Percentiles rank a stretch among this genome's conserved stretches.
Evolutionary conservation across 441 rosid genomes (phyloP).

Genomic region (Adansonia madagascariensis): DNA sequence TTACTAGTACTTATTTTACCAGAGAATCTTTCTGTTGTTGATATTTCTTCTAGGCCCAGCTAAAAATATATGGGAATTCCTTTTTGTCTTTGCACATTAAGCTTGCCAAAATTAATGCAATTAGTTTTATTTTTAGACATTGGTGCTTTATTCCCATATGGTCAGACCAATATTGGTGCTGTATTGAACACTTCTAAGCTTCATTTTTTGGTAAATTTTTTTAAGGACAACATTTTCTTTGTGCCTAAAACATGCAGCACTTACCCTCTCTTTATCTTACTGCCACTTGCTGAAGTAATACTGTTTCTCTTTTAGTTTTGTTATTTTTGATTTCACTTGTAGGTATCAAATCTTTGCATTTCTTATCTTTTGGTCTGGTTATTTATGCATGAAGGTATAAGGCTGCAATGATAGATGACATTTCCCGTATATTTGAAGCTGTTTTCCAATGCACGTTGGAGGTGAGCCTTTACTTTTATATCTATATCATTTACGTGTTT

Average conservation of each 20-base stretch:
- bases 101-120: not conserved
- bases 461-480: conserved; percentile 48
- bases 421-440: conserved; percentile 97
- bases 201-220: not conserved
- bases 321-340: not conserved
- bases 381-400: conserved; percentile 66
- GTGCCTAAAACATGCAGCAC: not conserved
- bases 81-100: not conserved
- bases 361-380: not conserved
- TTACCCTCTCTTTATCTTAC: not conserved
- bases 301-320: not conserved
- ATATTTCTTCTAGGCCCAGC: not conserved
- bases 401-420: conserved; percentile 92
- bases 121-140: not conserved
- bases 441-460: conserved; percentile 97
- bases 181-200: not conserved
- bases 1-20: not conserved
- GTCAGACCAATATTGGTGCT: not conserved
- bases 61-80: not conserved
- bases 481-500: too few relatives aligned
- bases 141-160: not conserved
- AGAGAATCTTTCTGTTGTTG: not conserved
- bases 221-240: not conserved
- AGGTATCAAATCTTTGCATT: not conserved
- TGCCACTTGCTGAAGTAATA: conserved; percentile 5